phyloP scores from a whole-genome alignment of 345 rosid species.

The Citrus unshiu region DNA sequence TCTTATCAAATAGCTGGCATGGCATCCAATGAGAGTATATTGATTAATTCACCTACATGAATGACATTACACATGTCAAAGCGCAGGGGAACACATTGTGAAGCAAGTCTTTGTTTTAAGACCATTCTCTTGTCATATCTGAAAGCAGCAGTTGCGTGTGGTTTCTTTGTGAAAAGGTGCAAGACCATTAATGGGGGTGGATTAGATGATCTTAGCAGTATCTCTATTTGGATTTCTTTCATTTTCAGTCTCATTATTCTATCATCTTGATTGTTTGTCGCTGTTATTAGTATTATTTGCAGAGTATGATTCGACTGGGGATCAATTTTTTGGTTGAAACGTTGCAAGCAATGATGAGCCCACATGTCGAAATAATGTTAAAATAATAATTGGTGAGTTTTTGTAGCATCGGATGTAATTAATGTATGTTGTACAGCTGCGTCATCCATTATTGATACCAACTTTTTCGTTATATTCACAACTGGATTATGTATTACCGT shows the following conservation, averaged over 20 bases:
- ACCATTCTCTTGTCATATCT: background rate
- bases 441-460: too few relatives aligned
- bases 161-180: background rate
- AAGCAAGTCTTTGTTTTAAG: background rate
- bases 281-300: background rate
- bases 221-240: slow-evolving; percentile 8
- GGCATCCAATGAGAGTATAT: background rate
- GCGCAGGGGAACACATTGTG: background rate
- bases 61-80: slow-evolving; percentile 2
- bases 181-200: background rate
- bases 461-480: too few relatives aligned
- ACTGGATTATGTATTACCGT: too few relatives aligned
- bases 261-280: background rate
- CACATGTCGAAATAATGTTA: slow-evolving; percentile 19
- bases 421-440: too few relatives aligned
- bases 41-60: background rate
- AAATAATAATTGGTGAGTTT: background rate
- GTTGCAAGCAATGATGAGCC: slow-evolving; percentile 18
- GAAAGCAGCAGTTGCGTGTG: too few relatives aligned
- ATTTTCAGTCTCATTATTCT: background rate
- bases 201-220: background rate
- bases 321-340: background rate
- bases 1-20: slow-evolving; percentile 5
- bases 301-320: background rate
- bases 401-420: too few relatives aligned